phyloP scores from a whole-genome alignment of 1,139 yeast genomes.

The Yamadazyma aaseri region DNA sequence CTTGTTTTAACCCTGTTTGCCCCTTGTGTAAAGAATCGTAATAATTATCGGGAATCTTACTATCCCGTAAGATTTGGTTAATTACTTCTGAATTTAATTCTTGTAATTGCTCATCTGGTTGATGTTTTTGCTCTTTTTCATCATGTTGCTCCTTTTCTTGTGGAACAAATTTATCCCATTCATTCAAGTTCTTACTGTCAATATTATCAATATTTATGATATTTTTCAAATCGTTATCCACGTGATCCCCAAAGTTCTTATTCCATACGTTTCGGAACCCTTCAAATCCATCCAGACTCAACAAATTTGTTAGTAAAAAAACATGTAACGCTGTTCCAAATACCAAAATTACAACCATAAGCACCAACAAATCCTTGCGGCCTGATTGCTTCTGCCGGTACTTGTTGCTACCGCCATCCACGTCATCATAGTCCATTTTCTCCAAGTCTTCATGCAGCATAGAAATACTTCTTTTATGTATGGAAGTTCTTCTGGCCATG shows the following conservation, averaged over 20 bases:
- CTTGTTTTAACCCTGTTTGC: neutral
- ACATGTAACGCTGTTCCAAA: conserved; percentile 13
- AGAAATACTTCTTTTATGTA: conserved; percentile 15
- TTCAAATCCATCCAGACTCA: neutral
- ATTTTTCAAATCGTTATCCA: conserved; percentile 6
- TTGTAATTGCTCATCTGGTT: neutral
- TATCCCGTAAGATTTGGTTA: neutral
- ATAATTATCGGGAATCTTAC: neutral
- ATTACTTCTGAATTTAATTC: neutral
- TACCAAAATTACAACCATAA: conserved; percentile 10
- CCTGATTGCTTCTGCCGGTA: conserved; percentile 1
- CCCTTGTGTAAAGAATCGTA: neutral
- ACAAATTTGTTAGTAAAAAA: conserved; percentile 6
- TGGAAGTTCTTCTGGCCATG: conserved; percentile 1
- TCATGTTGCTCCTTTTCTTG: neutral
- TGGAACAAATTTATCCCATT: conserved; percentile 16
- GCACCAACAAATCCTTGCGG: conserved; percentile 10
- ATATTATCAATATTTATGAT: conserved; percentile 15
- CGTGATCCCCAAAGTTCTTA: conserved; percentile 1
- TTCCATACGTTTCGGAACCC: too few relatives aligned
- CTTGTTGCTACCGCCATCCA: neutral
- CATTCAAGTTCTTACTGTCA: conserved; percentile 12
- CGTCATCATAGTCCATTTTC: neutral
- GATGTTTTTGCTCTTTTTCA: neutral
- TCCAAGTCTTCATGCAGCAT: conserved; percentile 9